These are phyloP conservation scores for Lepraria neglecta DNA, from an alignment of 495 filamentous ascomycete genomes.

Conservation along the genomic window DNA sequence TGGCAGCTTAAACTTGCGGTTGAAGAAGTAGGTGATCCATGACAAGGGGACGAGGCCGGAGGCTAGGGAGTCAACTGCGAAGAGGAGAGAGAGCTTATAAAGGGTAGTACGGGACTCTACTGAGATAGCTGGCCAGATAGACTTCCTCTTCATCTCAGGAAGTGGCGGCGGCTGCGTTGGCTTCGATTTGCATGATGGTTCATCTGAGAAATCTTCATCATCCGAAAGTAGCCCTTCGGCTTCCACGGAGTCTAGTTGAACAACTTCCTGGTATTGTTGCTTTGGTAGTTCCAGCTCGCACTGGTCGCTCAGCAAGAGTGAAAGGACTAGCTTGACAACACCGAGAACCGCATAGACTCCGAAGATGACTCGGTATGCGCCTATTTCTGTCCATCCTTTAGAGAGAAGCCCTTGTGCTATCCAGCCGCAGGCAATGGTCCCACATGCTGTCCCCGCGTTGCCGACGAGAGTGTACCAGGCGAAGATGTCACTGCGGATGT, in stretches of 20 bases:
- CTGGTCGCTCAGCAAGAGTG: constrained; percentile 50
- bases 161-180: constrained; percentile 2
- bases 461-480: constrained; percentile 75
- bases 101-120: constrained; percentile 53
- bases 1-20: constrained; percentile 62
- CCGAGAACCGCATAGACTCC: constrained; percentile 63
- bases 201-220: constrained; percentile 19
- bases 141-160: constrained; percentile 20
- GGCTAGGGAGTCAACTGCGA: constrained; percentile 71
- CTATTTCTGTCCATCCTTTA: constrained; percentile 46
- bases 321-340: constrained; percentile 56
- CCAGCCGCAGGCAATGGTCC: constrained; percentile 62
- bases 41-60: constrained; percentile 62
- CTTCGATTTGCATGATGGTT: background rate
- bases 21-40: constrained; percentile 72
- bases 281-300: constrained; percentile 45
- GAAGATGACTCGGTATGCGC: constrained; percentile 64
- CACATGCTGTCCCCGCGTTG: constrained; percentile 55
- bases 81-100: constrained; percentile 64
- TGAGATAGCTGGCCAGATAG: constrained; percentile 49
- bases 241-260: constrained; percentile 20
- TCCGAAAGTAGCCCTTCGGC: constrained; percentile 26
- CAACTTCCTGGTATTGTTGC: constrained; percentile 26
- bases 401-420: constrained; percentile 48
- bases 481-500: constrained; percentile 63